Percentiles rank a stretch among this genome's conserved stretches.
Conservation (phyloP, 176 grass and related monocot species). For the Tuctoria greenei region DNA sequence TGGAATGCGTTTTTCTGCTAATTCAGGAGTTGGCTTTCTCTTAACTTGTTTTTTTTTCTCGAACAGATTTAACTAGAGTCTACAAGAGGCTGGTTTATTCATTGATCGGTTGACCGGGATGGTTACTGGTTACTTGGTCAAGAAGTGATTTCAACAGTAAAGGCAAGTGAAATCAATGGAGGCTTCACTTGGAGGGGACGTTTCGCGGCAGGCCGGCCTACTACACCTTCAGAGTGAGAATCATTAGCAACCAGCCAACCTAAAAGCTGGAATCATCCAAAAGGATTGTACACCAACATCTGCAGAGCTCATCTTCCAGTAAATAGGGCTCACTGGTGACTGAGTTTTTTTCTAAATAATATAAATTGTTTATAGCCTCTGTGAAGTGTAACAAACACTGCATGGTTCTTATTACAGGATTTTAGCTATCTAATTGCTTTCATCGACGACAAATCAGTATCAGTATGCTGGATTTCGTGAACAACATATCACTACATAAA, state of each 20-base stretch:
- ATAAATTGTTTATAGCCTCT: neutral
- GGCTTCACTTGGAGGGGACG: neutral
- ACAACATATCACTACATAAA: neutral
- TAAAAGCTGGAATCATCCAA: conserved; percentile 16
- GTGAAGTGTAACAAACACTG: neutral
- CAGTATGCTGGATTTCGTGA: neutral
- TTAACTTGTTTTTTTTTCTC: neutral
- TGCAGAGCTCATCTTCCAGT: neutral
- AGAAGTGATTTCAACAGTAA: conserved; percentile 8
- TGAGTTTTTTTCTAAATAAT: neutral
- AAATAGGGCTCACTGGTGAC: neutral
- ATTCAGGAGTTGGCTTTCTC: neutral
- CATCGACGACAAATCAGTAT: neutral
- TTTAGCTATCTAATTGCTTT: neutral
- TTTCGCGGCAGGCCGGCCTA: neutral
- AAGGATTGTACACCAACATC: neutral
- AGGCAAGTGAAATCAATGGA: neutral
- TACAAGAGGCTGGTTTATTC: neutral
- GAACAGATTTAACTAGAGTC: neutral
- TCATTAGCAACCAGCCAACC: neutral
- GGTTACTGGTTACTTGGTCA: neutral
- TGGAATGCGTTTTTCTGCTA: neutral
- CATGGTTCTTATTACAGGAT: neutral
- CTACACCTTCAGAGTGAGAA: neutral
- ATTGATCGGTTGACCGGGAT: neutral